A percentile compares a stretch with the other conserved stretches of the same genome.
These are phyloP conservation scores for Erysimum cheiri DNA, from an alignment of 441 rosid genomes.

Conservation along the genomic window DNA sequence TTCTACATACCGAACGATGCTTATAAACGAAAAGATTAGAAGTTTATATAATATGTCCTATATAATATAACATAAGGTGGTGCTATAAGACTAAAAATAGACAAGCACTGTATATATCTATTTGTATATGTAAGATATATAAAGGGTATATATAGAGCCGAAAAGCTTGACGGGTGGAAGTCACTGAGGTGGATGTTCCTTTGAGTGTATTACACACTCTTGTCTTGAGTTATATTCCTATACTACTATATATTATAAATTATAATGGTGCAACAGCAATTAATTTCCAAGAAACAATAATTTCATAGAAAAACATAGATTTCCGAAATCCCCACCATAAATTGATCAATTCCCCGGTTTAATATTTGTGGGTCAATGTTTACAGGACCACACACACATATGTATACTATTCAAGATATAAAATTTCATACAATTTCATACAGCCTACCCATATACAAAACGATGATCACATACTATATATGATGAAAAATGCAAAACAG, in stretches of 20 bases:
- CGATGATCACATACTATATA: slow-evolving; percentile 5
- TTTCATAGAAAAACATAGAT: slow-evolving; percentile 38
- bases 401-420: slow-evolving; percentile 29
- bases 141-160: slow-evolving; percentile 53
- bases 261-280: slow-evolving; percentile 32
- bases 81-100: slow-evolving; percentile 32
- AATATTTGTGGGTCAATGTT: slow-evolving; percentile 28
- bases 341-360: slow-evolving; percentile 6
- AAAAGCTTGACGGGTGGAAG: slow-evolving; percentile 82
- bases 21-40: neutral
- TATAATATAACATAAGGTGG: slow-evolving; percentile 17
- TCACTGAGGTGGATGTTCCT: slow-evolving; percentile 61
- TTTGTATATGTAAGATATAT: slow-evolving; percentile 24
- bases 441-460: slow-evolving; percentile 3
- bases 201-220: slow-evolving; percentile 90
- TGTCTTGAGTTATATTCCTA: slow-evolving; percentile 39
- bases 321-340: slow-evolving; percentile 28
- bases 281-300: slow-evolving; percentile 44
- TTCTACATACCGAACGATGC: slow-evolving; percentile 26
- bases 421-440: too few relatives aligned
- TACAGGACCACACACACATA: slow-evolving; percentile 6
- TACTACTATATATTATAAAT: slow-evolving; percentile 27
- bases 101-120: slow-evolving; percentile 25
- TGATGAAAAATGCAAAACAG: slow-evolving; percentile 1
- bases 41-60: neutral